Evolutionary conservation across 129 eudicot genomes (phyloP).

Genomic region (Escallonia herrerae): DNA sequence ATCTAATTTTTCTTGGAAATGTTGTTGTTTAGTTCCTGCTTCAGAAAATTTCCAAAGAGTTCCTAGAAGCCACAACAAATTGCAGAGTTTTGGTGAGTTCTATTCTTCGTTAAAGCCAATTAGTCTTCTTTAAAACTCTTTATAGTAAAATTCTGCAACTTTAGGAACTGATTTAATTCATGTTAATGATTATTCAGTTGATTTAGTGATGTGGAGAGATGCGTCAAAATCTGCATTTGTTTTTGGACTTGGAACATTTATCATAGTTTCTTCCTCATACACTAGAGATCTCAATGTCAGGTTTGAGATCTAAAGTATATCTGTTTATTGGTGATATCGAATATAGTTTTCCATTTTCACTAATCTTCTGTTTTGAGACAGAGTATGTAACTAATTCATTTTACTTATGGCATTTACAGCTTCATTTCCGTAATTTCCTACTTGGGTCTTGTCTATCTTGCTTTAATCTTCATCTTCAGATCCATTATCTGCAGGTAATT

Average conservation of each 20-base stretch:
- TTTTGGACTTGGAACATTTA: slow-evolving; percentile 80
- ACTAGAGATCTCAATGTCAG: slow-evolving; percentile 79
- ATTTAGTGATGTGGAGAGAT: slow-evolving; percentile 86
- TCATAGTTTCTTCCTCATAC: slow-evolving; percentile 71
- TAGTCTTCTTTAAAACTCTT: background rate
- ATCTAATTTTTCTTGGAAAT: slow-evolving; percentile 8
- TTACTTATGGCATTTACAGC: slow-evolving; percentile 38
- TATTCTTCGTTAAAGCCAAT: background rate
- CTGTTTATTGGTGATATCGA: background rate
- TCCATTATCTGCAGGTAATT: slow-evolving; percentile 55
- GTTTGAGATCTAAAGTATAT: slow-evolving; percentile 21
- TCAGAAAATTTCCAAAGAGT: slow-evolving; percentile 31
- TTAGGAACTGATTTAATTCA: slow-evolving; percentile 4
- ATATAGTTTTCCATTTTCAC: slow-evolving; percentile 1
- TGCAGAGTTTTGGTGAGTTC: slow-evolving; percentile 61
- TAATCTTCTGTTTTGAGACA: background rate
- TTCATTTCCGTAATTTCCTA: slow-evolving; percentile 71
- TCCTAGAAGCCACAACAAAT: slow-evolving; percentile 46
- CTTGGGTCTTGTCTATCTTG: slow-evolving; percentile 82
- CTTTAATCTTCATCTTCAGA: slow-evolving; percentile 72
- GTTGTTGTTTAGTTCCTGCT: slow-evolving; percentile 12
- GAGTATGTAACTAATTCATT: background rate
- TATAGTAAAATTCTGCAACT: background rate
- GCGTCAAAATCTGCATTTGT: slow-evolving; percentile 74
- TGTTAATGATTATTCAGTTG: slow-evolving; percentile 44